A percentile compares a stretch with the other conserved stretches of the same genome.
phyloP scores from a whole-genome alignment of 164 flowering plant genomes.

The Saururus chinensis region DNA sequence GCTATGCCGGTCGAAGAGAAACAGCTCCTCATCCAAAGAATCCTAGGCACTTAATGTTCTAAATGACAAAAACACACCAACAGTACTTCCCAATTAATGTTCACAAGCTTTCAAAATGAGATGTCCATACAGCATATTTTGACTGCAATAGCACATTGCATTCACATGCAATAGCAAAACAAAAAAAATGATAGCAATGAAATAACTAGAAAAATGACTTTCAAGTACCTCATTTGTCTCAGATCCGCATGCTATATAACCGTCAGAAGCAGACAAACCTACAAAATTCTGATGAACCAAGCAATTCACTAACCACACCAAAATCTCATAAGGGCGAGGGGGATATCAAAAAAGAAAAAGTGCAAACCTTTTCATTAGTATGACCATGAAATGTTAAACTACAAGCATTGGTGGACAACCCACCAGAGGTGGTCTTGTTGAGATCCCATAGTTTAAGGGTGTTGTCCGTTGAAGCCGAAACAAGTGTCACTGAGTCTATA shows the following conservation, averaged over 20 bases:
- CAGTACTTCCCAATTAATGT: neutral
- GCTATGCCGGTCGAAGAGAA: too few relatives aligned
- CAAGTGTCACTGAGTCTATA: slow-evolving; percentile 68
- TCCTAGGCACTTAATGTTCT: too few relatives aligned
- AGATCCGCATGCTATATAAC: slow-evolving; percentile 92
- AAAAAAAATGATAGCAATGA: neutral
- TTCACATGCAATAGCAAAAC: neutral
- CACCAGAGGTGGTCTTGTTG: slow-evolving; percentile 41
- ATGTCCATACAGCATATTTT: neutral
- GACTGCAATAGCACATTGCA: too few relatives aligned
- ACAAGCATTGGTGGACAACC: slow-evolving; percentile 62
- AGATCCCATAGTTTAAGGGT: slow-evolving; percentile 93
- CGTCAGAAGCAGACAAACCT: slow-evolving; percentile 78
- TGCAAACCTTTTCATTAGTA: slow-evolving; percentile 79
- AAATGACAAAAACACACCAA: neutral
- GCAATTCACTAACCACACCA: slow-evolving; percentile 5
- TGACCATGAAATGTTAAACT: slow-evolving; percentile 71
- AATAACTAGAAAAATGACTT: neutral
- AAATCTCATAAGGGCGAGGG: neutral
- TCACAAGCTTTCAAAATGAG: neutral
- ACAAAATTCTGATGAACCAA: slow-evolving; percentile 74
- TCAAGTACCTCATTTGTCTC: slow-evolving; percentile 86
- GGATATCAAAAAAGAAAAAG: neutral
- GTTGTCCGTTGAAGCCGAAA: slow-evolving; percentile 94
- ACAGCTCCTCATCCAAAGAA: too few relatives aligned